Base-by-base conservation (phyloP, 2,329 filamentous ascomycete genomes). In the Cladosporium sp. region DNA sequence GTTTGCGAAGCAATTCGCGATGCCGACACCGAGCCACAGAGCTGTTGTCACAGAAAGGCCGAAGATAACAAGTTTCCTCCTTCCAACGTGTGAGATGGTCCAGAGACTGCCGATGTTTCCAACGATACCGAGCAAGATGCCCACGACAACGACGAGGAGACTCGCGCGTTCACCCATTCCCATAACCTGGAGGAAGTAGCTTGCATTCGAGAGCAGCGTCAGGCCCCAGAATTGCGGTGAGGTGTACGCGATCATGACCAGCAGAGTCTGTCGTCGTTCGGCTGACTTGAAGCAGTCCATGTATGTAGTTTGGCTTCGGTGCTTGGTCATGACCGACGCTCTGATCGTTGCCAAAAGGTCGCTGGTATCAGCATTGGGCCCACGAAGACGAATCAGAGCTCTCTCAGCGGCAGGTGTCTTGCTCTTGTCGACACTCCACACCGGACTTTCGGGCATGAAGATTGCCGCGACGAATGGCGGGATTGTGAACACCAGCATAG, bases 371-470 rank as follows among this genome's bases (percentile, higher is more conserved):
- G 54, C 32, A 26, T 38, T 36, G 18, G 28, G n/a, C 6, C 54
- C 54, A 7, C 32, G 54, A 10, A 57, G 54, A 21, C 54, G 54
- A 57, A 57, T 32, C 5, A 57, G n/a, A 57, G 54, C 15, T 8
- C 10, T 18, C 15, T 36, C 30, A 2, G 54, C 54, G 28, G 14
- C 30, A 36, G 15, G 74, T 12, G 80, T 72, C 6, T 73, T 72
- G 4, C 75, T 76, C 62, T 79, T 81, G 3, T 82, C 79, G 1
- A 86, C 73, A 1, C 85, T 74, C 67, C 80, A 85, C 0, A 82
- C 77, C 0, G 85, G 85, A 14, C 80, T 83, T 68, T 87, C 84
- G 0, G 84, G 84, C 38, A 86, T 78, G 54, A 82, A 49, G 36
- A 82, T 70, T 0, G 82, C 76, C 18, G 83, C 71, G 21, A 80